Evolutionary conservation across 768 basidiomycete species (phyloP).

Genomic region (Boletus speciosus): DNA sequence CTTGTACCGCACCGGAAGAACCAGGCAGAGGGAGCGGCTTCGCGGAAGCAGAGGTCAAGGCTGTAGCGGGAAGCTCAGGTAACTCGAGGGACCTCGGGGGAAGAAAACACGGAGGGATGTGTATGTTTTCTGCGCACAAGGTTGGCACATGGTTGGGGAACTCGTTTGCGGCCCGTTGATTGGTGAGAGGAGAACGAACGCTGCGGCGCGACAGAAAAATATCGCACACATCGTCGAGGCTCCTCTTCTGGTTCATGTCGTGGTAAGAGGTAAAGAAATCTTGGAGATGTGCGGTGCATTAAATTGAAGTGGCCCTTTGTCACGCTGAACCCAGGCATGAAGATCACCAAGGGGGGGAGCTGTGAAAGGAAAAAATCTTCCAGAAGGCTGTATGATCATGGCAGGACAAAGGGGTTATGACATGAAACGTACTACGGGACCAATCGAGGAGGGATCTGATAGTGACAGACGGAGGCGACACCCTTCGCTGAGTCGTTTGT

Average conservation of each 20-base stretch:
- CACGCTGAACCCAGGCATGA: not conserved
- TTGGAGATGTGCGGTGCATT: slow-evolving; percentile 2
- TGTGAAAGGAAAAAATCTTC: slow-evolving; percentile 16
- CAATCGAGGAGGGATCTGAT: slow-evolving; percentile 10
- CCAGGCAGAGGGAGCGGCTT: slow-evolving; percentile 28
- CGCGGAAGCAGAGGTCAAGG: not conserved
- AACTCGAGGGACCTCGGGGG: slow-evolving; percentile 8
- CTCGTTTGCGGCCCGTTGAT: slow-evolving; percentile 12
- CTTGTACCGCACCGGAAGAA: slow-evolving; percentile 17
- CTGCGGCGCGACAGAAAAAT: slow-evolving; percentile 26
- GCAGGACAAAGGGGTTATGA: slow-evolving; percentile 22
- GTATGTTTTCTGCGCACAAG: slow-evolving; percentile 7
- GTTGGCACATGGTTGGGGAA: slow-evolving; percentile 1
- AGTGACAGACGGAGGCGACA: not conserved
- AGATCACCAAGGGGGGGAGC: slow-evolving; percentile 11
- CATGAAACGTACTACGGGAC: slow-evolving; percentile 1
- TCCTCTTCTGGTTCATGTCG: slow-evolving; percentile 26
- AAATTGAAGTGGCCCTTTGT: slow-evolving; percentile 19
- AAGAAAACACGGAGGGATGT: slow-evolving; percentile 6
- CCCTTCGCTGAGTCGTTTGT: slow-evolving; percentile 18
- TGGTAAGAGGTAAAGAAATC: slow-evolving; percentile 14
- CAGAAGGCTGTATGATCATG: slow-evolving; percentile 5
- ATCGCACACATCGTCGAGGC: slow-evolving; percentile 32
- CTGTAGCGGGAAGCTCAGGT: not conserved
- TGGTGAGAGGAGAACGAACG: slow-evolving; percentile 2